A percentile compares a stretch with the other conserved stretches of the same genome.
These are phyloP conservation scores for Sparassis latifolia DNA, from an alignment of 1,284 basidiomycete species.

Conservation along the genomic window DNA sequence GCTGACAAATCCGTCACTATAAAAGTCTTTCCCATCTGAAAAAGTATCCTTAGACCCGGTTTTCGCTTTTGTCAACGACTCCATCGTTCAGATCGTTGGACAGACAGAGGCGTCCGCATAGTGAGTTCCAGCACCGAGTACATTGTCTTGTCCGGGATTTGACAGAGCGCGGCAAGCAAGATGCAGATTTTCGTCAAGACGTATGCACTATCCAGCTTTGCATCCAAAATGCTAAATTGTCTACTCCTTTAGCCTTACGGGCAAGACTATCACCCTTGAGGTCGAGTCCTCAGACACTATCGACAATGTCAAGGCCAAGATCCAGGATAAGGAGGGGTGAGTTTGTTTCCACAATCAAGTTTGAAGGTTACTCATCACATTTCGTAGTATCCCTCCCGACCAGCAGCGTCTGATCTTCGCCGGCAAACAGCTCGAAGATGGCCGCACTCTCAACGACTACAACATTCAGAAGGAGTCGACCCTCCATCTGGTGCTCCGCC, in stretches of 20 bases:
- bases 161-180: constrained; percentile 16
- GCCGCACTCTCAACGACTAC: constrained; percentile 86
- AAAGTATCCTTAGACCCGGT: constrained; percentile 24
- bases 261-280: constrained; percentile 98
- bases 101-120: constrained; percentile 63
- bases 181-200: constrained; percentile 98
- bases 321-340: constrained; percentile 93
- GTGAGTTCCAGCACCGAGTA: constrained; percentile 12
- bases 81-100: constrained; percentile 81
- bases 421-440: constrained; percentile 96
- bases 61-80: constrained; percentile 80
- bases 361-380: background rate
- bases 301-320: constrained; percentile 97
- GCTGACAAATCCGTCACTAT: constrained; percentile 19
- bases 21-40: constrained; percentile 9
- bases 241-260: constrained; percentile 73
- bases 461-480: constrained; percentile 96
- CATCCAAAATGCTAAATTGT: background rate
- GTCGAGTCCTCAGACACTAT: constrained; percentile 96
- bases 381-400: constrained; percentile 82
- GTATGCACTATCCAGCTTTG: constrained; percentile 24
- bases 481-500: constrained; percentile 91
- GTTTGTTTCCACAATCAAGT: constrained; percentile 17
- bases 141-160: no score
- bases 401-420: constrained; percentile 98